Evolutionary conservation across 164 flowering plant genomes (phyloP).

Genomic region (Akebia trifoliata): DNA sequence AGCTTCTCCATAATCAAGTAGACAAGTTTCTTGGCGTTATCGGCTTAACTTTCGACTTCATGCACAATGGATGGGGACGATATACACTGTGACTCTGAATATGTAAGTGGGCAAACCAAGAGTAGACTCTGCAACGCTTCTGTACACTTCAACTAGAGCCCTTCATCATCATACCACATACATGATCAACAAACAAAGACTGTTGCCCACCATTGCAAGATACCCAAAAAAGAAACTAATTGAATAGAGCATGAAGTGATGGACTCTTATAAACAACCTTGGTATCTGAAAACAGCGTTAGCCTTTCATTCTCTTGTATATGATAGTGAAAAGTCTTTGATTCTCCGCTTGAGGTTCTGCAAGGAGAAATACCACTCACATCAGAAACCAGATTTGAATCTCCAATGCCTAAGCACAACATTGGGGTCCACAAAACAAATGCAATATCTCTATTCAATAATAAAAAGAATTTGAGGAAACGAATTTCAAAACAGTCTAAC

Average conservation of each 20-base stretch:
- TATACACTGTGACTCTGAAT: background rate
- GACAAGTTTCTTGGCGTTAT: slow-evolving; percentile 1
- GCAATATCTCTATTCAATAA: no score
- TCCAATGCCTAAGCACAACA: background rate
- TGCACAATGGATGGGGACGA: background rate
- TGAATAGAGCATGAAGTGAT: background rate
- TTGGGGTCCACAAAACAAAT: background rate
- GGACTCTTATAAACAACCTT: background rate
- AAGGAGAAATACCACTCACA: background rate
- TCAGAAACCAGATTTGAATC: background rate
- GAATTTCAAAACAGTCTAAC: no score
- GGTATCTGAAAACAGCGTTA: background rate
- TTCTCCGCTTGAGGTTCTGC: slow-evolving; percentile 18
- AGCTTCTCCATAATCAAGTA: background rate
- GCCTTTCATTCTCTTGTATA: slow-evolving; percentile 11
- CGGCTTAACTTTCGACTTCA: background rate
- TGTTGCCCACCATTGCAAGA: background rate
- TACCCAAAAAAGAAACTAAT: background rate
- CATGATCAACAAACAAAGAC: background rate
- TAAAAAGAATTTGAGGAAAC: background rate
- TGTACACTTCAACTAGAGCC: background rate
- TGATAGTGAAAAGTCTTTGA: slow-evolving; percentile 11
- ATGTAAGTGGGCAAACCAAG: no score
- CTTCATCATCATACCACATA: background rate
- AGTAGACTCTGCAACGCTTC: no score